A percentile compares a stretch with the other conserved stretches of the same genome.
Conservation (phyloP, 495 filamentous ascomycete genomes). For the Penicillium simplicissimum region DNA sequence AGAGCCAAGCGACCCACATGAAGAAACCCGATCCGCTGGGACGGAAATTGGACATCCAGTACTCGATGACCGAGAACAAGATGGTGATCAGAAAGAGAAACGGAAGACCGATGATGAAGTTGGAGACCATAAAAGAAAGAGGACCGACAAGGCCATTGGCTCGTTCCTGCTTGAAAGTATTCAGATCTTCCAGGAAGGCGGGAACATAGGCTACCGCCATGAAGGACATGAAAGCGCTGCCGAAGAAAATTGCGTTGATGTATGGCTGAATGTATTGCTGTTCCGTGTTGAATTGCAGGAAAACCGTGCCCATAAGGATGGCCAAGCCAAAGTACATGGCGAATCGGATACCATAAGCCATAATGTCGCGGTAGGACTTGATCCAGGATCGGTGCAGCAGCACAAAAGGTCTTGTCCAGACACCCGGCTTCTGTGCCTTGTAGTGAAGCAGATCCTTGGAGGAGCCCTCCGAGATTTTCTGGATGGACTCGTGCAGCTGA, state of each 20-base stretch:
- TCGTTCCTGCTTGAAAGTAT: conserved; percentile 72
- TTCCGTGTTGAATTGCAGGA: conserved; percentile 62
- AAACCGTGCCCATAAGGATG: conserved; percentile 86
- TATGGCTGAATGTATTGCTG: conserved; percentile 74
- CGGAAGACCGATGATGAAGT: conserved; percentile 78
- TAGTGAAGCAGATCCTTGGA: conserved; percentile 29
- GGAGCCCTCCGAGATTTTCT: conserved; percentile 32
- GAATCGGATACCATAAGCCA: conserved; percentile 78
- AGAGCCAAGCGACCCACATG: conserved; percentile 81
- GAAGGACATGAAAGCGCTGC: conserved; percentile 87
- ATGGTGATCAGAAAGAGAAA: conserved; percentile 74
- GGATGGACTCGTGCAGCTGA: conserved; percentile 20
- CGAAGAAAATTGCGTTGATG: conserved; percentile 82
- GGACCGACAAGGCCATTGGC: conserved; percentile 78
- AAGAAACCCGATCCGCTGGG: conserved; percentile 66
- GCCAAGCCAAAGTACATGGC: conserved; percentile 81
- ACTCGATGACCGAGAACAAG: conserved; percentile 70
- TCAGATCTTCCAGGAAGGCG: conserved; percentile 74
- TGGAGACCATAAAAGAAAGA: conserved; percentile 68
- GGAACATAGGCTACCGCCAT: conserved; percentile 87
- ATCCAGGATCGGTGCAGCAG: conserved; percentile 73
- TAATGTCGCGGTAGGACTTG: conserved; percentile 77
- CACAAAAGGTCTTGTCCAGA: background rate
- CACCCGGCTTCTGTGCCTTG: background rate
- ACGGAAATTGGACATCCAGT: conserved; percentile 78